A percentile compares a stretch with the other conserved stretches of the same genome.
Evolutionary conservation across 2,329 filamentous ascomycete species (phyloP).

Genomic region (Annulohypoxylon truncatum): DNA sequence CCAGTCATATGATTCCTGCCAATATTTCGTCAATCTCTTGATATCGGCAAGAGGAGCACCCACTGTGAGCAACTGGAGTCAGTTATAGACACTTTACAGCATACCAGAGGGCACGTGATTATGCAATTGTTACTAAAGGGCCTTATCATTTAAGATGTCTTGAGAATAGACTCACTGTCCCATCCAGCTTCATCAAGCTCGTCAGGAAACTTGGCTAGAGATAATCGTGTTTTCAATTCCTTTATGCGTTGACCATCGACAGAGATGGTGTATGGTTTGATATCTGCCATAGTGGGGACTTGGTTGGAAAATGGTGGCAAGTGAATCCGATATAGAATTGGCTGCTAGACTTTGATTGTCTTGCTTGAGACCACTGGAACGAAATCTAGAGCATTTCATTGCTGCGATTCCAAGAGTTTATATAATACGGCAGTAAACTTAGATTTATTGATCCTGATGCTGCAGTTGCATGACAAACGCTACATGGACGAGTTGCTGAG

Average conservation of each 20-base stretch:
- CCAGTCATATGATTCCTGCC: slow-evolving; percentile 53
- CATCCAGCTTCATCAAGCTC: slow-evolving; percentile 54
- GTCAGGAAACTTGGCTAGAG: slow-evolving; percentile 53
- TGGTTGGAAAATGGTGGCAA: neutral
- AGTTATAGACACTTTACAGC: neutral
- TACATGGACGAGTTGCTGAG: slow-evolving; percentile 2
- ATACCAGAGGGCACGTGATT: neutral
- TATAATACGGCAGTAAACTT: neutral
- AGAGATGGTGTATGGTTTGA: slow-evolving; percentile 51
- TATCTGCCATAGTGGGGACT: slow-evolving; percentile 45
- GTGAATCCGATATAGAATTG: neutral
- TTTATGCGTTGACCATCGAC: slow-evolving; percentile 50
- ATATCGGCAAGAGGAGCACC: slow-evolving; percentile 53
- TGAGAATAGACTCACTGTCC: slow-evolving; percentile 46
- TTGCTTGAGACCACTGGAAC: neutral
- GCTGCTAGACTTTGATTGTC: neutral
- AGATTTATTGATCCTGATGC: neutral
- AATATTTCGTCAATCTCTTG: slow-evolving; percentile 51
- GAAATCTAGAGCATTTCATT: neutral
- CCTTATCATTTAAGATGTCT: neutral
- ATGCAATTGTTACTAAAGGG: neutral
- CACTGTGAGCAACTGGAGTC: slow-evolving; percentile 34
- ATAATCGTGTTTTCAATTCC: slow-evolving; percentile 51
- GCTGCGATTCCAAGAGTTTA: neutral
- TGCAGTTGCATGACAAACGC: neutral